A percentile compares a stretch with the other conserved stretches of the same genome.
Conservation (phyloP, 768 basidiomycete species). For the Serendipita vermifera region DNA sequence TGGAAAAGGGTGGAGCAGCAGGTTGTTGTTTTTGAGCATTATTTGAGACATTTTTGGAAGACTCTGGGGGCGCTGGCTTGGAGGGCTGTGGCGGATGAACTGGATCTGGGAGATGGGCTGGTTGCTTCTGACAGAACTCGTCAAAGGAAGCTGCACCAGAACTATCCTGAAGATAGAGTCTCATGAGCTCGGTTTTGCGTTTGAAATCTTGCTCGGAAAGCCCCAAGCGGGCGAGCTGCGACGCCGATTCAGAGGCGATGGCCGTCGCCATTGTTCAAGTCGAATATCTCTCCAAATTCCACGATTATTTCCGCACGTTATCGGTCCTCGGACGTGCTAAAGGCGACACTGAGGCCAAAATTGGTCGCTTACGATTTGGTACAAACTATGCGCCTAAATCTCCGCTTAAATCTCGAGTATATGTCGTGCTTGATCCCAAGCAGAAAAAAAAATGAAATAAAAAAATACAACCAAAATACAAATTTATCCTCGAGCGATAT, state of each 20-base stretch:
- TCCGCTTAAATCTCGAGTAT: too few species aligned
- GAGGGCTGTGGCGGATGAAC: not conserved
- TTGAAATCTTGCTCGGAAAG: not conserved
- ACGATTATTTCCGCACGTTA: too few species aligned
- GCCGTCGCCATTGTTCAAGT: constrained; percentile 8
- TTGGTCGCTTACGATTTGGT: too few species aligned
- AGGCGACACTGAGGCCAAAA: too few species aligned
- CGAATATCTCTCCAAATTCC: too few species aligned
- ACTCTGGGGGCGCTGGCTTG: not conserved
- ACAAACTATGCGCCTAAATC: too few species aligned
- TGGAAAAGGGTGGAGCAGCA: not conserved
- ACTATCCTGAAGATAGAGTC: constrained; percentile 6
- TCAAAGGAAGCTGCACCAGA: constrained; percentile 3
- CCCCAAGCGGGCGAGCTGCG: constrained; percentile 6
- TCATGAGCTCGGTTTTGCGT: constrained; percentile 5
- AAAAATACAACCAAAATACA: too few species aligned
- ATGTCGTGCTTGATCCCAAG: too few species aligned
- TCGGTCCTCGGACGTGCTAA: too few species aligned
- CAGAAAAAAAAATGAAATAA: too few species aligned
- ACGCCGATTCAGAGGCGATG: not conserved
- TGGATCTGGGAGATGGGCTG: not conserved
- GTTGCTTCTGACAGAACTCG: not conserved
- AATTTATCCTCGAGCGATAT: constrained; percentile 25
- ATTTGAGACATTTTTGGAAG: not conserved
- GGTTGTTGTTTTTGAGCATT: not conserved